Evolutionary conservation across 345 rosid genomes (phyloP), one percentile per base, ranked within the genome.

Genomic region (Noccaea caerulescens): DNA sequence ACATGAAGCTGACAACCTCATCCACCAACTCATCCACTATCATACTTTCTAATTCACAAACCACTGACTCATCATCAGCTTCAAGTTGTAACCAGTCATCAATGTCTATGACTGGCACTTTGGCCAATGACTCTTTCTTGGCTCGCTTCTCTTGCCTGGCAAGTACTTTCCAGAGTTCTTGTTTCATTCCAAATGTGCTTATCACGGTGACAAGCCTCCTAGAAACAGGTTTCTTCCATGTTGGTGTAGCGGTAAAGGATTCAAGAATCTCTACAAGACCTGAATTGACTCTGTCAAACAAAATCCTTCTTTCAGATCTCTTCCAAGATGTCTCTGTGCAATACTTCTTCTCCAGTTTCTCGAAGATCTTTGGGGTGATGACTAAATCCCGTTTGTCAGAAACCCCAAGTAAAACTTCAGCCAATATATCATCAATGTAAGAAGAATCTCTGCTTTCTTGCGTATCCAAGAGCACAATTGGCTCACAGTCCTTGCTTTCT

Each of bases 291-390:
- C 90, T 74, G 80, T 91, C 96, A 18, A 88, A 88, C 23, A 91
- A 72, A 63, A 94, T 82, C 81, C 70, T 82, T 81, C 97, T 84
- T 10, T 82, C 97, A 9, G 89, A 82, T 38, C 83, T 89, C 78
- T 78, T 82, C 99, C 99, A 89, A 27, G 82, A 81, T 41, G 73
- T 72, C 56, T 80, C 86, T 23, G 76, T 83, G 33, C 80, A 85
- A 42, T 87, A 88, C 86, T 83, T 91, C 75, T 87, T 91, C 87
- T 94, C 99, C 61, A 94, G 66, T 44, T 72, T 76, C 79, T 84
- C 89, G 6, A 94, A 94, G 63, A 86, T 69, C 10, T 68, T 57
- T 10, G 78, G 70, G 57, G 75, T 82, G 43, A 84, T 62, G 13
- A 80, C 81, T 54, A 58, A 53, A 64, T 77, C 68, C 72, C 72